These are phyloP conservation scores for Fomitiporia mediterranea DNA, from an alignment of 1,284 basidiomycete species.

Conservation along the genomic window DNA sequence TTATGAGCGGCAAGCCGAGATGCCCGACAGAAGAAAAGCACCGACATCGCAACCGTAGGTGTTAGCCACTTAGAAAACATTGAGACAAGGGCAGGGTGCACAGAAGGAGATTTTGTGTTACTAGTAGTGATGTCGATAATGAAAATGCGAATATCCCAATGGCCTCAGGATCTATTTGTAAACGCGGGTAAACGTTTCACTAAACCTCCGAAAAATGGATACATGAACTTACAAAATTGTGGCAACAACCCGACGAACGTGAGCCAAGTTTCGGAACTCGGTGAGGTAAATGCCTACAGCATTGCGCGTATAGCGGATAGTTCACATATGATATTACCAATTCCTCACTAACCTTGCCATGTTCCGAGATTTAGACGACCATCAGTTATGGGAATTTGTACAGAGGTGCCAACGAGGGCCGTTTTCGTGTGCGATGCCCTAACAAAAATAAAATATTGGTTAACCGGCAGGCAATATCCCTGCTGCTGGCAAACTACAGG, in stretches of 20 bases:
- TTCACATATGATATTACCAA: not conserved
- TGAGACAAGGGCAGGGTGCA: not conserved
- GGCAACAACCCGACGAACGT: slow-evolving; percentile 71
- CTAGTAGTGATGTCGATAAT: not conserved
- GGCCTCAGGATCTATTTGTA: not conserved
- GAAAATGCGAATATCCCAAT: no score
- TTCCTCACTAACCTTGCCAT: slow-evolving; percentile 68
- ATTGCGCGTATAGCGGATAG: not conserved
- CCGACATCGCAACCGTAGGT: not conserved
- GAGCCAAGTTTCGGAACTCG: slow-evolving; percentile 69
- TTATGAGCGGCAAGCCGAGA: slow-evolving; percentile 7
- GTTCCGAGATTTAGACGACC: slow-evolving; percentile 82
- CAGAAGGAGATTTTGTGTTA: not conserved
- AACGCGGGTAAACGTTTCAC: not conserved
- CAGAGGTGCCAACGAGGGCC: slow-evolving; percentile 74
- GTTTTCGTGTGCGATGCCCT: slow-evolving; percentile 91
- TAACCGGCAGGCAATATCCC: not conserved
- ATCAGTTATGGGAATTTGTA: slow-evolving; percentile 83
- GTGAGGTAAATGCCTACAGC: slow-evolving; percentile 71
- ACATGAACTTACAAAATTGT: slow-evolving; percentile 71
- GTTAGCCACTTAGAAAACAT: not conserved
- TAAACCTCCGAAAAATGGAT: no score
- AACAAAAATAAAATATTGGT: not conserved
- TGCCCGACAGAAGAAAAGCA: slow-evolving; percentile 4
- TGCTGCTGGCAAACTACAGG: slow-evolving; percentile 7